phyloP scores from a whole-genome alignment of 176 grass and related monocot genomes.

The Triticum dicoccoides region DNA sequence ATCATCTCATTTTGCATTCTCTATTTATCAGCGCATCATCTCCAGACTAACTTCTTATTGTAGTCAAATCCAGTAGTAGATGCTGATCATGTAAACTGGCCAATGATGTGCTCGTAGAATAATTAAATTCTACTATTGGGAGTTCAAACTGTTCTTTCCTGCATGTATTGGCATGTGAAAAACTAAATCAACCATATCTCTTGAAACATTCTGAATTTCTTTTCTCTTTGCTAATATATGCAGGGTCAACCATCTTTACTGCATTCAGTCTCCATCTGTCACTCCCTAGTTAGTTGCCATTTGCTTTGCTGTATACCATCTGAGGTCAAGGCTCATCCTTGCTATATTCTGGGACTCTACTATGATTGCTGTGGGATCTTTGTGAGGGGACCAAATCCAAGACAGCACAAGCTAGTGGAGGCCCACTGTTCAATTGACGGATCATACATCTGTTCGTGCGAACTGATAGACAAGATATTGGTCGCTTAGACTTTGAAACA shows the following conservation, averaged over 20 bases:
- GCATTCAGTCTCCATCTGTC: conserved; percentile 16
- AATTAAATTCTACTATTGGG: conserved; percentile 21
- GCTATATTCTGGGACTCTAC: conserved; percentile 21
- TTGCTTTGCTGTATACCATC: conserved; percentile 36
- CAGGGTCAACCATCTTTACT: conserved; percentile 56
- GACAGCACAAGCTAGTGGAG: not conserved
- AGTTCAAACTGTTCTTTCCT: not conserved
- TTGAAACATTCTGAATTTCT: conserved; percentile 18
- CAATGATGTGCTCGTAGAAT: conserved; percentile 6
- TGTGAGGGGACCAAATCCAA: conserved; percentile 19
- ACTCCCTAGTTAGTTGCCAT: conserved; percentile 39
- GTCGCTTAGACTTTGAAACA: conserved; percentile 22
- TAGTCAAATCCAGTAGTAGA: conserved; percentile 27
- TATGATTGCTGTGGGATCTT: conserved; percentile 19
- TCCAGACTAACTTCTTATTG: conserved; percentile 27
- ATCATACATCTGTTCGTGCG: not conserved
- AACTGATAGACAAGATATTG: conserved; percentile 18
- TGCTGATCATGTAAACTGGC: conserved; percentile 35
- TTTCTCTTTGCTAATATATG: conserved; percentile 3
- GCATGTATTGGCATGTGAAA: not conserved
- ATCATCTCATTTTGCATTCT: not conserved
- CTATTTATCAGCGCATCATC: conserved; percentile 33
- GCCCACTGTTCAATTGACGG: not conserved
- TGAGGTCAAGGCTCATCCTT: conserved; percentile 32
- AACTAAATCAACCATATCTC: not conserved